These are phyloP conservation scores for Vaccinium darrowii DNA, from an alignment of 148 eudicot species.

Conservation along the genomic window DNA sequence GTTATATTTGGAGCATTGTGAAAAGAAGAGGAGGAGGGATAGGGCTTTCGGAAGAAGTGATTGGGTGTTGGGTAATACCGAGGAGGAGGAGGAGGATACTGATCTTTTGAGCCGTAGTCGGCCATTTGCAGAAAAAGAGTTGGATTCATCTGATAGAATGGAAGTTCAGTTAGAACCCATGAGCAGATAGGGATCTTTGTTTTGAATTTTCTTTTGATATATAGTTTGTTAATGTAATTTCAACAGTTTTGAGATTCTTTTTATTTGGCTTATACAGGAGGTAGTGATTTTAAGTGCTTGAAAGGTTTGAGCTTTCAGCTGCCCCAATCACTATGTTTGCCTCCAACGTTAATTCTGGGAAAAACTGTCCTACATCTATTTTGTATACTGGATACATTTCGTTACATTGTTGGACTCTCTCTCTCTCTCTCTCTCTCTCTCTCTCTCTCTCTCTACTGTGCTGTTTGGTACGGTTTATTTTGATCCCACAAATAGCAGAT, in stretches of 20 bases:
- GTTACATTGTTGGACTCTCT: constrained; percentile 14
- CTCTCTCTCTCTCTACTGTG: background rate
- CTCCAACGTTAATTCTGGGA: constrained; percentile 9
- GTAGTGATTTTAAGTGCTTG: background rate
- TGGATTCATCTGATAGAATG: constrained; percentile 51
- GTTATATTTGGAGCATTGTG: constrained; percentile 65
- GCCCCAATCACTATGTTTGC: background rate
- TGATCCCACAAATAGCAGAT: background rate
- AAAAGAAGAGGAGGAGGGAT: constrained; percentile 39
- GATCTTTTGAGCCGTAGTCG: constrained; percentile 64
- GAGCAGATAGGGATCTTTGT: constrained; percentile 30
- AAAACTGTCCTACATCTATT: constrained; percentile 7
- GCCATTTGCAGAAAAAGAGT: constrained; percentile 45
- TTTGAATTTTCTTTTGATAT: background rate
- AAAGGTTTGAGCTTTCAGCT: constrained; percentile 9
- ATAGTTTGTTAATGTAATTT: constrained; percentile 1
- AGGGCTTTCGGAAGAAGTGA: constrained; percentile 46
- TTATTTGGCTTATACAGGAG: constrained; percentile 9
- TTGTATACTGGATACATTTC: constrained; percentile 25
- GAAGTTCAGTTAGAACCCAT: constrained; percentile 90
- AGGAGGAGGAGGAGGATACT: constrained; percentile 77
- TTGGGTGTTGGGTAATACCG: constrained; percentile 85
- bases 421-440: constrained; percentile 5
- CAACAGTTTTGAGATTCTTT: constrained; percentile 14
- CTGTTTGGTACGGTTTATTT: background rate